Evolutionary conservation across 805 yeast species (phyloP), one percentile per base, ranked within the genome.

Genomic region (Huiozyma naganishii): DNA sequence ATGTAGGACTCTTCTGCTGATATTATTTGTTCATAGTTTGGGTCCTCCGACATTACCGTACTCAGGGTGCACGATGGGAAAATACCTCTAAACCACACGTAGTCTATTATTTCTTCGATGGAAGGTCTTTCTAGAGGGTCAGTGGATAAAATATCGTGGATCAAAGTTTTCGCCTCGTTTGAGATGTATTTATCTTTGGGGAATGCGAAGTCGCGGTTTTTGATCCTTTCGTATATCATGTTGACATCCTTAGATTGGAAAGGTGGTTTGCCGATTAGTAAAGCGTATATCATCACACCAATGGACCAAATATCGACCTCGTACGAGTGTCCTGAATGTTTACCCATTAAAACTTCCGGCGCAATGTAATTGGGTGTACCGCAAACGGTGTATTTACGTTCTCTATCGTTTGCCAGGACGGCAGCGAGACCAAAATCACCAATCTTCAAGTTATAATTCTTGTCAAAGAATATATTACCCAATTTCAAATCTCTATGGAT

Each of bases 391-490:
- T 81, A 84, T 58, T 90, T 87, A 51, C 90, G 79, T 41, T 85
- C 85, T 45, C 73, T 74, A 29, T 74, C 70, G 23, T 77, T 70
- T 37, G 83, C 83, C 48, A 92, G 72, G n/a, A 86, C 83, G 1
- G 97, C 88, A n/a, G 99, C 99, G 47, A 92, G 73, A 30, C 99
- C 99, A 67, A 92, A 92, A 64, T 92, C 99, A 50, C 99, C 98
- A 48, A 92, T 83, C 62, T 92, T 92, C 58, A 90, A 74, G 64
- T 88, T 86, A 95, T 90, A 92, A 39, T 85, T 74, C 7, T 87
- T 84, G 62, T 92, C 98, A 53, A 92, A 82, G 65, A 92, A 90
- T 51, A 92, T 87, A 64, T 92, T 92, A 29, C 98, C 98, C 45
- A 94, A 76, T 67, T 92, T 92, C 61, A 92, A 73, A 64, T 92